A percentile compares a stretch with the other conserved stretches of the same genome.
Evolutionary conservation across 83 land plant species (phyloP).

Genomic region (Diphasiastrum complanatum): DNA sequence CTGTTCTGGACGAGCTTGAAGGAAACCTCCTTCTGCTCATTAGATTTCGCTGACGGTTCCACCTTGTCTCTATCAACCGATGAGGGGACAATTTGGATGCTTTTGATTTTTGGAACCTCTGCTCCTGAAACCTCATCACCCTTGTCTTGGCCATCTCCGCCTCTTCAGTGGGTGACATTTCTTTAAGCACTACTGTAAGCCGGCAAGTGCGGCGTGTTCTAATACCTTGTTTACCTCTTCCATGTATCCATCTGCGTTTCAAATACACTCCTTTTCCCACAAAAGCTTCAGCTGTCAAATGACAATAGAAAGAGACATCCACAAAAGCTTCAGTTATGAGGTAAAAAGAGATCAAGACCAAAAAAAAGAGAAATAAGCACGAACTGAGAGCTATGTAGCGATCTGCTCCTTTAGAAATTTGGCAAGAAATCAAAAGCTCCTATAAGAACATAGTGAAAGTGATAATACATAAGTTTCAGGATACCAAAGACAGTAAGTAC

Average conservation of each 20-base stretch:
- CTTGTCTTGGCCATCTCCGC: conserved; percentile 62
- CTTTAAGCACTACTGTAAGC: conserved; percentile 81
- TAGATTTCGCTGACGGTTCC: too few species aligned
- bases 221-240: conserved; percentile 73
- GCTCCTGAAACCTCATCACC: conserved; percentile 50
- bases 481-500: too few species aligned
- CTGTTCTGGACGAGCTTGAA: too few species aligned
- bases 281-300: conserved; percentile 78
- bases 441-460: background rate
- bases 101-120: too few species aligned
- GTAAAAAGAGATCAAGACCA: background rate
- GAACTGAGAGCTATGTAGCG: too few species aligned
- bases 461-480: background rate
- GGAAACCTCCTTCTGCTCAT: too few species aligned
- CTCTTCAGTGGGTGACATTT: conserved; percentile 73
- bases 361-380: background rate
- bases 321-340: background rate
- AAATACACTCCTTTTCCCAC: conserved; percentile 60
- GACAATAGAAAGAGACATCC: conserved; percentile 6
- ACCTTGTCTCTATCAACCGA: too few species aligned
- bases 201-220: conserved; percentile 63
- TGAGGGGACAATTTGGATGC: too few species aligned
- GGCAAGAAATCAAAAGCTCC: too few species aligned
- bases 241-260: conserved; percentile 32
- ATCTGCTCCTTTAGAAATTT: too few species aligned